Percentiles rank a stretch among this genome's conserved stretches.
Evolutionary conservation across 352 stramenopile species (phyloP).

Genomic region (Phytopythium sindhum): DNA sequence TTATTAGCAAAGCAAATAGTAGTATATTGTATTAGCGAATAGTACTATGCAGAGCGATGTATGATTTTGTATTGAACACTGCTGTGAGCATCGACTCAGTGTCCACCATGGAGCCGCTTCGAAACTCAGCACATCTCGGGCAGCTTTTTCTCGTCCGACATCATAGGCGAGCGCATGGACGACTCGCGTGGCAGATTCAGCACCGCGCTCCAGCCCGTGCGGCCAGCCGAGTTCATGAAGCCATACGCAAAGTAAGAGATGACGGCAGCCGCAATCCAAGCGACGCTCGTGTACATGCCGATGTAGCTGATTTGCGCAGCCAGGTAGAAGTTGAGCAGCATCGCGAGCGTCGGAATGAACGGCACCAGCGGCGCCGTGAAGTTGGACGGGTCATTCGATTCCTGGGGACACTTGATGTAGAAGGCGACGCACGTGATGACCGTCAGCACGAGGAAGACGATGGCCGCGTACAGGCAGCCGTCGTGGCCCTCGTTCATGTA

Average conservation of each 20-base stretch:
- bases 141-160: conserved; percentile 50
- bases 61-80: too few relatives aligned
- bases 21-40: too few relatives aligned
- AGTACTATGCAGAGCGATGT: too few relatives aligned
- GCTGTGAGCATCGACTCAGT: conserved; percentile 11
- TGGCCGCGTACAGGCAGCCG: too few relatives aligned
- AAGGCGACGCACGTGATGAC: conserved; percentile 25
- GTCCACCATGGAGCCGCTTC: too few relatives aligned
- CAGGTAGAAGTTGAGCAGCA: conserved; percentile 46
- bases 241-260: conserved; percentile 79
- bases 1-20: too few relatives aligned
- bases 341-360: conserved; percentile 33
- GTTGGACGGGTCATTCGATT: conserved; percentile 35
- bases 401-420: conserved; percentile 59
- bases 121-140: too few relatives aligned
- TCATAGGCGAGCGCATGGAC: conserved; percentile 42
- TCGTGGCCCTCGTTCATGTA: conserved; percentile 18
- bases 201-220: conserved; percentile 54
- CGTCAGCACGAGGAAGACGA: too few relatives aligned
- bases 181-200: conserved; percentile 46
- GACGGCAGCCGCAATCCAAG: conserved; percentile 53
- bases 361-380: conserved; percentile 69
- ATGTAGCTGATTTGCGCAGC: conserved; percentile 50
- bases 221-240: conserved; percentile 59
- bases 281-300: conserved; percentile 42